Conservation (phyloP, 2,329 filamentous ascomycete genomes). For the Colletotrichum sp. region DNA sequence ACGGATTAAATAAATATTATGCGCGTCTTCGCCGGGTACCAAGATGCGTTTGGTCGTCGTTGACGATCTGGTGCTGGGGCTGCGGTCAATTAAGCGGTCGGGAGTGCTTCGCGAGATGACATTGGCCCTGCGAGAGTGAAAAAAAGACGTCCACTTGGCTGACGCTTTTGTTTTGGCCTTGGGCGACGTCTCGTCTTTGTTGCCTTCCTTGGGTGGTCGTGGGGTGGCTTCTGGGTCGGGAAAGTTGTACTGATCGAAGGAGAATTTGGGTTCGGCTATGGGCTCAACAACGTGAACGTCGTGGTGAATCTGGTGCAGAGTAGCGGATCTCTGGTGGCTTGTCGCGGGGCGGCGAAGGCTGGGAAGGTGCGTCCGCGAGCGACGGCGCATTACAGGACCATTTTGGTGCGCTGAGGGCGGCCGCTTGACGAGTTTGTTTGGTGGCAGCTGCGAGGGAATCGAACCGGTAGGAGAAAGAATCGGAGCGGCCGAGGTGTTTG, state of each 20-base stretch:
- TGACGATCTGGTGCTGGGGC: slow-evolving; percentile 18
- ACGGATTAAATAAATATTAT: slow-evolving; percentile 21
- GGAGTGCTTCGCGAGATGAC: slow-evolving; percentile 29
- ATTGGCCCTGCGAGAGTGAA: slow-evolving; percentile 49
- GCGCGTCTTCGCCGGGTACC: slow-evolving; percentile 30
- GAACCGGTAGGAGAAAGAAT: slow-evolving; percentile 55
- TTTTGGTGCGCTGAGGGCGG: slow-evolving; percentile 60
- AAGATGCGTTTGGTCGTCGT: slow-evolving; percentile 32
- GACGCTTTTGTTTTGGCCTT: slow-evolving; percentile 17
- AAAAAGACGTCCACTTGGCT: slow-evolving; percentile 60
- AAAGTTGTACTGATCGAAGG: slow-evolving; percentile 18
- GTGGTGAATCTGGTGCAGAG: slow-evolving; percentile 61
- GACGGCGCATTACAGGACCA: slow-evolving; percentile 47
- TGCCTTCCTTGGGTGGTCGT: not conserved
- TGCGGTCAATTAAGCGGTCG: slow-evolving; percentile 32
- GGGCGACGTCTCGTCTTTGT: not conserved
- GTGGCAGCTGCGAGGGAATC: slow-evolving; percentile 52
- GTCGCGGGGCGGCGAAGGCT: slow-evolving; percentile 77
- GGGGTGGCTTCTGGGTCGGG: not conserved
- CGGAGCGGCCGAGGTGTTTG: slow-evolving; percentile 69
- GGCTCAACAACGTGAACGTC: slow-evolving; percentile 28
- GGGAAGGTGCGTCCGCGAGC: slow-evolving; percentile 65
- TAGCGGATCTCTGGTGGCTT: slow-evolving; percentile 78
- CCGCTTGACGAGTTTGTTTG: slow-evolving; percentile 82
- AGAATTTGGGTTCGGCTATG: slow-evolving; percentile 13